These are phyloP conservation scores for Gyromitra esculenta DNA, from an alignment of 2,329 filamentous ascomycete species.

Conservation along the genomic window DNA sequence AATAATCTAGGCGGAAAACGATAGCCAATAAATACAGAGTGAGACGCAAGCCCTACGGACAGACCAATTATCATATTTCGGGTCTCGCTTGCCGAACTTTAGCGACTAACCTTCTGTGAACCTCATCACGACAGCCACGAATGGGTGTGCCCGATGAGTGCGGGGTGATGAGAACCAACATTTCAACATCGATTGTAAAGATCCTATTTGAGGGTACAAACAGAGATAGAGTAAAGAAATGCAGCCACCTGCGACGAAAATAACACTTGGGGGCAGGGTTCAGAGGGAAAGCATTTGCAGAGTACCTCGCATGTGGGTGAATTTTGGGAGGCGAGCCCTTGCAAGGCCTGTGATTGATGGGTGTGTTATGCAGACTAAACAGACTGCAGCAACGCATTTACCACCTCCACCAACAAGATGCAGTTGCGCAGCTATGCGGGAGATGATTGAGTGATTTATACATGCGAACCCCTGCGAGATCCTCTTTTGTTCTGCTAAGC, in stretches of 20 bases:
- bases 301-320: slow-evolving; percentile 21
- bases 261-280: slow-evolving; percentile 7
- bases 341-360: slow-evolving; percentile 31
- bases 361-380: background rate
- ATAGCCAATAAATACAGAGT: slow-evolving; percentile 23
- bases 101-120: slow-evolving; percentile 17
- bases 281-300: background rate
- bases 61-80: slow-evolving; percentile 26
- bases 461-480: slow-evolving; percentile 33
- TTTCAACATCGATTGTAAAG: background rate
- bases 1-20: background rate
- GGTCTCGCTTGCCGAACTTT: slow-evolving; percentile 29
- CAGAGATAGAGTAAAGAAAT: background rate
- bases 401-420: slow-evolving; percentile 43
- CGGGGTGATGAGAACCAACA: slow-evolving; percentile 46
- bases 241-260: slow-evolving; percentile 15
- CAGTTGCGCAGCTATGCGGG: slow-evolving; percentile 29
- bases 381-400: slow-evolving; percentile 41
- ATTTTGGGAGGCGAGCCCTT: slow-evolving; percentile 39
- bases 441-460: slow-evolving; percentile 49
- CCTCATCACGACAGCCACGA: slow-evolving; percentile 27
- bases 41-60: slow-evolving; percentile 19
- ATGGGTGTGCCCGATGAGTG: slow-evolving; percentile 42
- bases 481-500: slow-evolving; percentile 34
- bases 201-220: slow-evolving; percentile 38